Evolutionary conservation across 768 basidiomycete genomes (phyloP).

Genomic region (Boletus subparvulus): DNA sequence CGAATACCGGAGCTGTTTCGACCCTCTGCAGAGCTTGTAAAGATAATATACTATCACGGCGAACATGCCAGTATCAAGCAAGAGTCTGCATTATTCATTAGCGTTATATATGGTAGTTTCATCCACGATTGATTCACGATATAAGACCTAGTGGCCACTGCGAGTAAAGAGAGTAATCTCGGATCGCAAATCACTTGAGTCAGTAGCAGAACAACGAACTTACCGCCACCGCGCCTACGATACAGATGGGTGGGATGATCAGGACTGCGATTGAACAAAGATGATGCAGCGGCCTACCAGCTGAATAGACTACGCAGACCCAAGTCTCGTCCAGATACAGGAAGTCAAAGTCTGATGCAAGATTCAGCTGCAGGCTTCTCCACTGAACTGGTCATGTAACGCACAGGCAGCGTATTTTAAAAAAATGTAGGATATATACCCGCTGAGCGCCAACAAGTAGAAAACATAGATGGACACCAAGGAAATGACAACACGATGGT

Average conservation of each 20-base stretch:
- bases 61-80: conserved; percentile 1
- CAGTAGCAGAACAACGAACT: background rate
- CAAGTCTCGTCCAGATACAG: background rate
- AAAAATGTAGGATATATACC: background rate
- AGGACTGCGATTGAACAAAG: background rate
- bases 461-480: conserved; percentile 10
- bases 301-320: background rate
- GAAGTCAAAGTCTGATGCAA: background rate
- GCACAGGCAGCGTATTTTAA: background rate
- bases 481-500: background rate
- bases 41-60: conserved; percentile 3
- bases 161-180: background rate
- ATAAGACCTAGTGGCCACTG: conserved; percentile 4
- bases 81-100: background rate
- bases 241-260: background rate
- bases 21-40: background rate
- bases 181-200: background rate
- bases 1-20: background rate
- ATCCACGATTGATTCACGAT: background rate
- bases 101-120: background rate
- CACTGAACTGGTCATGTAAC: background rate
- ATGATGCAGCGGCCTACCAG: background rate
- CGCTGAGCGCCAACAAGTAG: conserved; percentile 5
- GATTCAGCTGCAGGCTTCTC: background rate
- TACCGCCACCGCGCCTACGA: background rate